Conservation (phyloP, 805 yeast species). For the Blastobotrys robertii region DNA sequence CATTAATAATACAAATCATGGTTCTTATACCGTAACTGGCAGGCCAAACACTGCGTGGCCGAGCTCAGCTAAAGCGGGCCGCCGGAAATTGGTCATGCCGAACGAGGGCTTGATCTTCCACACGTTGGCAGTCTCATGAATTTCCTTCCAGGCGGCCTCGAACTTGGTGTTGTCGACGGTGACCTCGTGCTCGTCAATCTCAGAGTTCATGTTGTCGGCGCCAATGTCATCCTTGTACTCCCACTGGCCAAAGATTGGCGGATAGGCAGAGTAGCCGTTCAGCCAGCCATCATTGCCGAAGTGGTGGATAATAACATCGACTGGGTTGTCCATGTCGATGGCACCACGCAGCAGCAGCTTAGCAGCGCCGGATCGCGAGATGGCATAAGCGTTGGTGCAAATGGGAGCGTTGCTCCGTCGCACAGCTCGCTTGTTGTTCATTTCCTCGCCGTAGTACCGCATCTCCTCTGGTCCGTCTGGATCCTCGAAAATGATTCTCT, state of each 20-base stretch:
- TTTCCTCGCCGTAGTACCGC: not conserved
- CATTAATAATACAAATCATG: too few relatives aligned
- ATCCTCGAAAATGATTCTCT: conserved; percentile 4
- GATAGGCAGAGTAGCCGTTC: conserved; percentile 7
- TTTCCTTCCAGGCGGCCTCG: conserved; percentile 5
- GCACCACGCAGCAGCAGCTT: conserved; percentile 7
- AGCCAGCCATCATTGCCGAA: conserved; percentile 4
- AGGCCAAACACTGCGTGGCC: too few relatives aligned
- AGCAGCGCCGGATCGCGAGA: conserved; percentile 8
- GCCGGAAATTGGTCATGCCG: too few relatives aligned
- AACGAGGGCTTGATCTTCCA: conserved; percentile 3
- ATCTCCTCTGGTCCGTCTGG: conserved; percentile 6
- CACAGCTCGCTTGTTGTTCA: conserved; percentile 7
- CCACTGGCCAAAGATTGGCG: conserved; percentile 9
- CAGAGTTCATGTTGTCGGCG: conserved; percentile 5
- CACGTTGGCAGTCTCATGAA: conserved; percentile 7
- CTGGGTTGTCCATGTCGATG: conserved; percentile 8
- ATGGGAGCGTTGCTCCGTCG: conserved; percentile 7
- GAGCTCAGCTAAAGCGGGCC: too few relatives aligned
- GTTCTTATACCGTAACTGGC: too few relatives aligned
- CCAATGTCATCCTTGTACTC: conserved; percentile 9
- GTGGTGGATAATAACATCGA: conserved; percentile 7
- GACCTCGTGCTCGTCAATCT: conserved; percentile 2
- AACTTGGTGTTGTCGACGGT: not conserved
- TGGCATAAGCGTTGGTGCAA: conserved; percentile 11